phyloP scores from a whole-genome alignment of 2,329 filamentous ascomycete species.

The Epichloe brachyelytri region DNA sequence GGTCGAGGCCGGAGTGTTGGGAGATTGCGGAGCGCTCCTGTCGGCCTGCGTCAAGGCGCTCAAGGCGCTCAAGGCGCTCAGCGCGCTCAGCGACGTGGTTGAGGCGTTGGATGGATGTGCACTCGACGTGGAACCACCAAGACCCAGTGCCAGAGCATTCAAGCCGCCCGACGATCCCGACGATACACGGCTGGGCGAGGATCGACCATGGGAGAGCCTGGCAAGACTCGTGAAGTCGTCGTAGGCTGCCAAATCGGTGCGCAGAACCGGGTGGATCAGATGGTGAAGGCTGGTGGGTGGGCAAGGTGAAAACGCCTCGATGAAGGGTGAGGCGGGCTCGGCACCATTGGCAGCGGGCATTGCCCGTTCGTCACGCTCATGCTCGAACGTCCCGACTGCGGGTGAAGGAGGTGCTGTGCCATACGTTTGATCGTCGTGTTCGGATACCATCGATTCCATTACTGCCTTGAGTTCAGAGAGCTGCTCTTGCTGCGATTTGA shows the following conservation, averaged over 20 bases:
- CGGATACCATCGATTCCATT: slow-evolving; percentile 72
- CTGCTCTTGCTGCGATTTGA: slow-evolving; percentile 88
- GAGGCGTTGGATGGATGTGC: slow-evolving; percentile 45
- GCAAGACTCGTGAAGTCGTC: slow-evolving; percentile 76
- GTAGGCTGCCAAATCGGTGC: slow-evolving; percentile 68
- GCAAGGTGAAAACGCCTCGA: slow-evolving; percentile 36
- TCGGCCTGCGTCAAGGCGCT: slow-evolving; percentile 28
- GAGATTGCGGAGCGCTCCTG: slow-evolving; percentile 44
- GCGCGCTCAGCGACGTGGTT: slow-evolving; percentile 41
- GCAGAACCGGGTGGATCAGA: slow-evolving; percentile 69
- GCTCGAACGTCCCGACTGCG: slow-evolving; percentile 56
- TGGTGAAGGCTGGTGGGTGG: slow-evolving; percentile 65
- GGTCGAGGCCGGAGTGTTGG: slow-evolving; percentile 42
- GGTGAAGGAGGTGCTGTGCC: slow-evolving; percentile 76
- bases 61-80: slow-evolving; percentile 26
- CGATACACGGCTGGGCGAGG: slow-evolving; percentile 48
- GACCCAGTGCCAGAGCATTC: slow-evolving; percentile 29
- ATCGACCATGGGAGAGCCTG: slow-evolving; percentile 48
- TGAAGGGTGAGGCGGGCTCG: slow-evolving; percentile 22
- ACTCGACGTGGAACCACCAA: slow-evolving; percentile 34
- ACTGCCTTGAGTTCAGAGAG: slow-evolving; percentile 81
- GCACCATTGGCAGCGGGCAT: slow-evolving; percentile 13
- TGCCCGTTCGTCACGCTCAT: slow-evolving; percentile 30
- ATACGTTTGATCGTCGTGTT: slow-evolving; percentile 58
- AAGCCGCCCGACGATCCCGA: slow-evolving; percentile 53